Conservation (phyloP, 169 alveolate species). For the Plasmodium adleri region DNA sequence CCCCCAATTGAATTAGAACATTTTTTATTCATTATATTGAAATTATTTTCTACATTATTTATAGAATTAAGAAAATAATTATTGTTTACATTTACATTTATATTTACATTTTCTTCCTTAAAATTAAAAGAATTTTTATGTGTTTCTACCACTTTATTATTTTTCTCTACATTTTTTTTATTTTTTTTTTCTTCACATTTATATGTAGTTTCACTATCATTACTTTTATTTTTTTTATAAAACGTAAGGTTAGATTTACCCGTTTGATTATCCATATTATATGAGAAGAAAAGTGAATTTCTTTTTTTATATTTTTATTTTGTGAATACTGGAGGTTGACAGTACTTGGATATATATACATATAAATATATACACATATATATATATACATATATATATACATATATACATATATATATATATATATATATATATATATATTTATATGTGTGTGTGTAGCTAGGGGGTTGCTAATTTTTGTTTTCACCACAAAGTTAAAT, state of each 20-base stretch:
- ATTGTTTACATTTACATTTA: neutral
- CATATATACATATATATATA: conserved; percentile 1
- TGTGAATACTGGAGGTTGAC: neutral
- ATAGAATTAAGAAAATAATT: neutral
- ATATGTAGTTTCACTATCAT: conserved; percentile 34
- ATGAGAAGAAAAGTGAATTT: neutral
- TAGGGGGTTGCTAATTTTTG: too few relatives aligned
- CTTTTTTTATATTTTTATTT: neutral
- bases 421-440: neutral
- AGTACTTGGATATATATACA: neutral
- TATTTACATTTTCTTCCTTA: neutral
- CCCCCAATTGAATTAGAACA: neutral
- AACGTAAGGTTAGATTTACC: conserved; percentile 8
- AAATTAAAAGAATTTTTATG: conserved; percentile 1
- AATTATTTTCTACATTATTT: conserved; percentile 11
- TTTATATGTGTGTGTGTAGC: neutral
- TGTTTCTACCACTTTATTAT: neutral
- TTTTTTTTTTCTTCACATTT: conserved; percentile 27
- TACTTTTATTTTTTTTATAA: conserved; percentile 58
- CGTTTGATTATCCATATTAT: conserved; percentile 32
- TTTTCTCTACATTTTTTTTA: conserved; percentile 34
- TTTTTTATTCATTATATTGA: neutral
- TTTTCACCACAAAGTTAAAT: too few relatives aligned
- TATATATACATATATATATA: conserved; percentile 2
- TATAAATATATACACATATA: neutral